phyloP scores from a whole-genome alignment of 176 grass and related monocot genomes.

The Urochloa ruziziensis region DNA sequence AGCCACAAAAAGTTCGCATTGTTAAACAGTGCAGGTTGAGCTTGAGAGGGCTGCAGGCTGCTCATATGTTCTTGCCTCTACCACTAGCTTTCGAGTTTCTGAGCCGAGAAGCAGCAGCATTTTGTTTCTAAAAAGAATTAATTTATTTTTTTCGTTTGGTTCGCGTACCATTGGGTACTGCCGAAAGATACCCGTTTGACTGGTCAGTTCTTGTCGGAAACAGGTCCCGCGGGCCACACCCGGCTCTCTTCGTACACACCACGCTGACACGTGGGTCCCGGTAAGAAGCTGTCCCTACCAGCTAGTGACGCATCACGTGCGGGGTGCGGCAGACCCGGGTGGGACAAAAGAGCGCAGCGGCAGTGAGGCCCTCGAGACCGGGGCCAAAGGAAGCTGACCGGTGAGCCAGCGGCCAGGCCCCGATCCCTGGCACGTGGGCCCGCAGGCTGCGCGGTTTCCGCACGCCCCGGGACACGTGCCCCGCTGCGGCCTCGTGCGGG shows the following conservation, averaged over 20 bases:
- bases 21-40: not conserved
- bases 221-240: not conserved
- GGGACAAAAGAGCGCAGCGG: not conserved
- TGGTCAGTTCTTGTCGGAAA: slow-evolving; percentile 17
- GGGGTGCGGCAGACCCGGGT: not conserved
- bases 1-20: not conserved
- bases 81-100: not conserved
- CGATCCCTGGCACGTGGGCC: not conserved
- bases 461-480: slow-evolving; percentile 40
- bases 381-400: slow-evolving; percentile 14
- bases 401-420: not conserved
- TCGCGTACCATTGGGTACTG: not conserved
- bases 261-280: not conserved
- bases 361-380: slow-evolving; percentile 11
- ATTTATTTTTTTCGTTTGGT: not conserved
- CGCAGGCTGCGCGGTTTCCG: not conserved
- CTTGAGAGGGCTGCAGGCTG: not conserved
- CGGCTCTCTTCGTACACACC: fast-evolving
- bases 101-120: too few species aligned
- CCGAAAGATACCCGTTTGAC: slow-evolving; percentile 33
- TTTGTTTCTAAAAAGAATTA: not conserved
- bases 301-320: not conserved
- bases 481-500: slow-evolving; percentile 19
- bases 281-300: fast-evolving
- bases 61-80: not conserved